Conservation (phyloP, 768 basidiomycete species). For the Naematelia aurantialba region DNA sequence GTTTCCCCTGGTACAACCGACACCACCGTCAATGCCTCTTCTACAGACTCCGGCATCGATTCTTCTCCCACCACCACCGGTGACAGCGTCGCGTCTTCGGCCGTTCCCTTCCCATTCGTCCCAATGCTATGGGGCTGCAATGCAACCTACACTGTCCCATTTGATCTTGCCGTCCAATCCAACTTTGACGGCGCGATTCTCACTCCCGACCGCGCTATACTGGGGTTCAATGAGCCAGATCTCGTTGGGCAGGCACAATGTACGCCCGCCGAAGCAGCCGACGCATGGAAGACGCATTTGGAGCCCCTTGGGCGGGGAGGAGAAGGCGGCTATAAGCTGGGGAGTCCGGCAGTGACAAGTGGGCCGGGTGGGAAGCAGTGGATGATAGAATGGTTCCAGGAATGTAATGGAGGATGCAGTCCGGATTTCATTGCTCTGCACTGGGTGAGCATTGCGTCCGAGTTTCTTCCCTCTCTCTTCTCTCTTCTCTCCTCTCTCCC, state of each 20-base stretch:
- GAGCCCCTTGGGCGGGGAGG: slow-evolving; percentile 56
- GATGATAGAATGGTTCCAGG: slow-evolving; percentile 57
- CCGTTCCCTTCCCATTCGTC: slow-evolving; percentile 25
- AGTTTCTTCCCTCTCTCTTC: neutral
- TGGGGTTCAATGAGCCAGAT: slow-evolving; percentile 46
- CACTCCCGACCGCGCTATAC: slow-evolving; percentile 15
- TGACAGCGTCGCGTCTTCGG: too few relatives aligned
- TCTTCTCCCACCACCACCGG: too few relatives aligned
- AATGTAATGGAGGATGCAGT: slow-evolving; percentile 57
- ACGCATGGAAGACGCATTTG: slow-evolving; percentile 57
- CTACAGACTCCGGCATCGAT: too few relatives aligned
- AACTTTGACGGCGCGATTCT: slow-evolving; percentile 14
- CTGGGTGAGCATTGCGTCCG: slow-evolving; percentile 45
- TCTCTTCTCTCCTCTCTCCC: neutral
- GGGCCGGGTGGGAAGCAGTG: slow-evolving; percentile 59
- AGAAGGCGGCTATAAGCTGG: slow-evolving; percentile 55
- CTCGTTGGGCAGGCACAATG: slow-evolving; percentile 57
- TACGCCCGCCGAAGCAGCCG: slow-evolving; percentile 55
- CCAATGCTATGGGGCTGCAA: slow-evolving; percentile 36
- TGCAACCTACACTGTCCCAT: slow-evolving; percentile 12
- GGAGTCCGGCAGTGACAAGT: slow-evolving; percentile 59
- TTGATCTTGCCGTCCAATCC: slow-evolving; percentile 4
- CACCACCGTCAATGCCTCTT: too few relatives aligned
- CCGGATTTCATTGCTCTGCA: slow-evolving; percentile 61
- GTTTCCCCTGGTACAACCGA: slow-evolving; percentile 6